These are phyloP conservation scores for Aspergillus asperescens DNA, from an alignment of 495 filamentous ascomycete genomes.

Conservation along the genomic window DNA sequence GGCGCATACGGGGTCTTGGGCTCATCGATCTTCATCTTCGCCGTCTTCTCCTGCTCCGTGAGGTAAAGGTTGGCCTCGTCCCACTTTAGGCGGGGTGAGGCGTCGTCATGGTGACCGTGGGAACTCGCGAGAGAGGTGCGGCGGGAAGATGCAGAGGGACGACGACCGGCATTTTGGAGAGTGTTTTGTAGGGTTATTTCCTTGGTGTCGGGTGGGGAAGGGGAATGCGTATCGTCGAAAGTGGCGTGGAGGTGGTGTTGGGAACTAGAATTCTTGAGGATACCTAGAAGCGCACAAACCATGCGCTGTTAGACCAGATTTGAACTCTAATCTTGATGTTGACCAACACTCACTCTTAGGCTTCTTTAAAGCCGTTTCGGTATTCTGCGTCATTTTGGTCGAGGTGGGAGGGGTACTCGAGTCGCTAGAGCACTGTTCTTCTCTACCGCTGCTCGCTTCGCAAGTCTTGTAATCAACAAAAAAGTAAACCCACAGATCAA, in stretches of 20 bases:
- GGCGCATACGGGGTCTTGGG: conserved; percentile 94
- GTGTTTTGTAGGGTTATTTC: conserved; percentile 92
- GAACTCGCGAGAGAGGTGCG: conserved; percentile 56
- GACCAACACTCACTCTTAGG: conserved; percentile 63
- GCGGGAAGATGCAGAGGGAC: conserved; percentile 65
- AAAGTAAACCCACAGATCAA: not conserved
- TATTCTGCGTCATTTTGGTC: conserved; percentile 29
- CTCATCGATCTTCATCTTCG: conserved; percentile 98
- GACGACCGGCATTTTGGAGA: conserved; percentile 84
- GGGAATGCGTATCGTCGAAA: conserved; percentile 25
- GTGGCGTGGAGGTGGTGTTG: conserved; percentile 33
- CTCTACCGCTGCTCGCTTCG: not conserved
- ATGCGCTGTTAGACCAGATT: not conserved
- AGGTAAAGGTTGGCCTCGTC: conserved; percentile 96
- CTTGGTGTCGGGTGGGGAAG: conserved; percentile 50
- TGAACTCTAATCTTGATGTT: not conserved
- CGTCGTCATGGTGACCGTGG: conserved; percentile 44
- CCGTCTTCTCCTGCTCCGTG: conserved; percentile 87
- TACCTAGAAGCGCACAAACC: conserved; percentile 52
- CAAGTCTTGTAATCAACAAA: not conserved
- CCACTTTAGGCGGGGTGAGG: conserved; percentile 81
- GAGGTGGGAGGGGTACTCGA: not conserved
- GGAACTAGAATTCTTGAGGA: conserved; percentile 80
- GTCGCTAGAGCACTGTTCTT: not conserved
- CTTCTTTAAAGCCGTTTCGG: conserved; percentile 49